Percentiles rank a stretch among this genome's conserved stretches.
These are phyloP conservation scores for Phellopilus nigrolimitatus DNA, from an alignment of 1,284 basidiomycete species.

Conservation along the genomic window DNA sequence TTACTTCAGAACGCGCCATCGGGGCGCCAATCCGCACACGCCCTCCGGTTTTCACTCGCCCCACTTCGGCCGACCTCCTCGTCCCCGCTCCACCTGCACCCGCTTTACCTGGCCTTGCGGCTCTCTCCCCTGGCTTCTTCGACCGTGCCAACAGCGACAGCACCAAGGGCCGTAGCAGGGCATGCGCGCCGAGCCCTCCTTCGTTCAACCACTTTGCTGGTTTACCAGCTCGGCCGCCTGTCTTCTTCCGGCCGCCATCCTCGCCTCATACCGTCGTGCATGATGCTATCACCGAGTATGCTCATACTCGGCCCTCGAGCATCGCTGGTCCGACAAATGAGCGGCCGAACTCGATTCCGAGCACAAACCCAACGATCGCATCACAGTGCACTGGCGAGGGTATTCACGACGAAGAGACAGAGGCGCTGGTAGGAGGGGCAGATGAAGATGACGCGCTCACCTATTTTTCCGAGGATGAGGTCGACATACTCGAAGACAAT, in stretches of 20 bases:
- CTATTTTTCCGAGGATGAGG: not conserved
- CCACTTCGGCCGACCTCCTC: too few relatives aligned
- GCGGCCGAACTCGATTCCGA: not conserved
- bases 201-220: not conserved
- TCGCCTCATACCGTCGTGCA: too few relatives aligned
- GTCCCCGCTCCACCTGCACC: not conserved
- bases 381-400: not conserved
- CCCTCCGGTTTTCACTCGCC: too few relatives aligned
- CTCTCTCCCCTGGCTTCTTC: conserved; percentile 2
- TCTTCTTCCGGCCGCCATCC: too few relatives aligned
- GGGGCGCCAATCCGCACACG: not conserved
- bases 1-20: not conserved
- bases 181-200: not conserved
- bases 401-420: not conserved
- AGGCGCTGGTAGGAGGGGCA: too few relatives aligned
- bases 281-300: too few relatives aligned
- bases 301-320: too few relatives aligned
- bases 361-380: not conserved
- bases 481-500: not conserved
- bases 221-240: too few relatives aligned
- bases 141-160: not conserved
- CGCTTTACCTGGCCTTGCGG: not conserved
- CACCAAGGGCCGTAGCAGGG: too few relatives aligned
- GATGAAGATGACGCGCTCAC: not conserved
- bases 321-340: not conserved